Evolutionary conservation across 495 filamentous ascomycete species (phyloP).

Genomic region (Pyronema domesticum): DNA sequence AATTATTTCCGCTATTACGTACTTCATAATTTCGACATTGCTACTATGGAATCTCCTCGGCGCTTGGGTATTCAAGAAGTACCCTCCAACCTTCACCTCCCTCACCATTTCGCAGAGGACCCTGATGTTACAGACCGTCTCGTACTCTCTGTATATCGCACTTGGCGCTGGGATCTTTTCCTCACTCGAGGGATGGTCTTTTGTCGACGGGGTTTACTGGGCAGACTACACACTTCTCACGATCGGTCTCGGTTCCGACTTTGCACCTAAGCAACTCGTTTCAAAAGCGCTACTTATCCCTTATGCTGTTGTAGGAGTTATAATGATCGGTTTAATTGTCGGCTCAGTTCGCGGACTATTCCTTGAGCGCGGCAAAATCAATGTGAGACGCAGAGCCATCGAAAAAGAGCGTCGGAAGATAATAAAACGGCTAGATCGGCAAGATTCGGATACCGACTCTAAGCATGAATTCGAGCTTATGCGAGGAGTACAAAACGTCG

Average conservation of each 20-base stretch:
- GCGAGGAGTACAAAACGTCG: conserved; percentile 55
- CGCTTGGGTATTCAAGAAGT: conserved; percentile 28
- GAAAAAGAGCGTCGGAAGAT: conserved; percentile 46
- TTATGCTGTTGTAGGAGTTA: conserved; percentile 62
- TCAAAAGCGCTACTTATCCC: conserved; percentile 58
- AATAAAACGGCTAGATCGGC: conserved; percentile 29
- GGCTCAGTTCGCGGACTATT: conserved; percentile 66
- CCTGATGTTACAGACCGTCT: conserved; percentile 75
- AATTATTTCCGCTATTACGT: conserved; percentile 55
- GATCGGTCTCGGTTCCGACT: conserved; percentile 54
- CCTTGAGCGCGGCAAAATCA: conserved; percentile 55
- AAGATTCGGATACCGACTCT: conserved; percentile 18
- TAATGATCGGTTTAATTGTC: conserved; percentile 68
- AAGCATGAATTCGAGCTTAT: conserved; percentile 68
- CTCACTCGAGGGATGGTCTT: conserved; percentile 58
- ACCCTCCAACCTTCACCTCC: conserved; percentile 10
- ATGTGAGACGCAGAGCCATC: conserved; percentile 47
- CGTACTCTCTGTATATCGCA: conserved; percentile 57
- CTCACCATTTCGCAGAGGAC: conserved; percentile 60
- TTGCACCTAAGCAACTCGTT: conserved; percentile 34
- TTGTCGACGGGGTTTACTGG: conserved; percentile 66
- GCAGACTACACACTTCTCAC: conserved; percentile 73
- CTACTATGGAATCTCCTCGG: conserved; percentile 54
- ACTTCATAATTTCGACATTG: conserved; percentile 54
- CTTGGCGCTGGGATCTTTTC: conserved; percentile 55